A percentile compares a stretch with the other conserved stretches of the same genome.
phyloP scores from a whole-genome alignment of 805 yeast genomes.

The Candida dajiaensis region DNA sequence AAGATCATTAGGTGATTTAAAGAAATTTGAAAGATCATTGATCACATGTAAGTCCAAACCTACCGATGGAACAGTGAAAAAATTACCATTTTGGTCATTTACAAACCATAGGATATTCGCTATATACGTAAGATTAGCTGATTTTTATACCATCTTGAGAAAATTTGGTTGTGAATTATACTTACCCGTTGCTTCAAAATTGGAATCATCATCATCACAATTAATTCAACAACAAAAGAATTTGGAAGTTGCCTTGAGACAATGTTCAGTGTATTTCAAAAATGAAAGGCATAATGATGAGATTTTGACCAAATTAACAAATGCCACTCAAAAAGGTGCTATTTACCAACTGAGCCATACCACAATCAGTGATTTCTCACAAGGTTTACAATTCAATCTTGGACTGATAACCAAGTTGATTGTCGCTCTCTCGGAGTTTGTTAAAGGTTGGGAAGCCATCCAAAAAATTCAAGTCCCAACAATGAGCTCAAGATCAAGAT shows the following conservation, averaged over 20 bases:
- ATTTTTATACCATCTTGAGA: constrained; percentile 35
- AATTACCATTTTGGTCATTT: constrained; percentile 32
- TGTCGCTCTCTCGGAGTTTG: constrained; percentile 7
- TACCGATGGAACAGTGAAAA: constrained; percentile 19
- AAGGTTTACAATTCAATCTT: constrained; percentile 6
- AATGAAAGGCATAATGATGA: constrained; percentile 37
- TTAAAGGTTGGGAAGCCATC: constrained; percentile 15
- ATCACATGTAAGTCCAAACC: constrained; percentile 20
- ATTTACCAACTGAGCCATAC: constrained; percentile 27
- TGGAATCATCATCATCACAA: constrained; percentile 37
- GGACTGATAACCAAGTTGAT: constrained; percentile 6
- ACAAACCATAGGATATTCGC: constrained; percentile 43
- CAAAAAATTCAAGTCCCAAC: background rate
- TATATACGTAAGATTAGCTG: constrained; percentile 31
- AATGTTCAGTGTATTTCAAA: constrained; percentile 33
- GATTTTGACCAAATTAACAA: constrained; percentile 36
- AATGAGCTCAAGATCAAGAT: constrained; percentile 1
- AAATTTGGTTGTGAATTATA: constrained; percentile 37
- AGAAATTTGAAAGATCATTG: constrained; percentile 22
- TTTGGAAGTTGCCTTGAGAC: constrained; percentile 23
- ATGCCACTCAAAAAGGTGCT: constrained; percentile 35
- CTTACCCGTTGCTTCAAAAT: constrained; percentile 31
- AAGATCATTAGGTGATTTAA: constrained; percentile 16
- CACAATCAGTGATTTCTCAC: constrained; percentile 27
- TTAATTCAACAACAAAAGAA: constrained; percentile 25